These are phyloP conservation scores for Taxillus chinensis DNA, from an alignment of 164 flowering plant species.

Conservation along the genomic window DNA sequence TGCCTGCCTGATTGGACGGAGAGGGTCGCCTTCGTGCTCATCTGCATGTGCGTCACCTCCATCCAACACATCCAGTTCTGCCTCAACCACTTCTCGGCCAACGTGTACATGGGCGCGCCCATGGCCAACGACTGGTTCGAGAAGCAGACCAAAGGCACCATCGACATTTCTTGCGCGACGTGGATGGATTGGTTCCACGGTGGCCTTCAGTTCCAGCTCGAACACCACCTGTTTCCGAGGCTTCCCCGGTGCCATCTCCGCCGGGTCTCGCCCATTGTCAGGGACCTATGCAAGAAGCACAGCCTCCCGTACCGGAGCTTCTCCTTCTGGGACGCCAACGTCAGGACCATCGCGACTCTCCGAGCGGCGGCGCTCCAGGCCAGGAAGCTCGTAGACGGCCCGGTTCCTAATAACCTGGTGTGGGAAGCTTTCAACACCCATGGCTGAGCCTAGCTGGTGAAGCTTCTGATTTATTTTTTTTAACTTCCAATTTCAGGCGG, in stretches of 20 bases:
- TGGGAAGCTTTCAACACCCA: slow-evolving; percentile 77
- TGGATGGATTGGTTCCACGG: slow-evolving; percentile 79
- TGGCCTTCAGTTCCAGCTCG: slow-evolving; percentile 63
- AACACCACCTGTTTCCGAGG: slow-evolving; percentile 67
- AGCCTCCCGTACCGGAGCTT: slow-evolving; percentile 44
- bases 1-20: slow-evolving; percentile 49
- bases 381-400: slow-evolving; percentile 28
- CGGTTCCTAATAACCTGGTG: slow-evolving; percentile 37
- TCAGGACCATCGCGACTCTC: slow-evolving; percentile 35
- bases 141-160: slow-evolving; percentile 45
- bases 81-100: slow-evolving; percentile 53
- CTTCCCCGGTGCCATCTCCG: slow-evolving; percentile 57
- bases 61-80: slow-evolving; percentile 57
- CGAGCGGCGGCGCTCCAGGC: slow-evolving; percentile 58
- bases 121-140: slow-evolving; percentile 53
- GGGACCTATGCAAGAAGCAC: slow-evolving; percentile 64
- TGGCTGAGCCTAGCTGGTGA: slow-evolving; percentile 24
- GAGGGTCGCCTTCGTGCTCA: slow-evolving; percentile 38
- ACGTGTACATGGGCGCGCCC: slow-evolving; percentile 51
- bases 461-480: too few species aligned
- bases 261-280: slow-evolving; percentile 41
- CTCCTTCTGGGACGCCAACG: slow-evolving; percentile 51
- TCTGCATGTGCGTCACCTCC: slow-evolving; percentile 35
- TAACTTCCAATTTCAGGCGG: too few species aligned
- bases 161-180: slow-evolving; percentile 39